Conservation (phyloP, 208 protist genomes). For the Trichomonas tenax region DNA sequence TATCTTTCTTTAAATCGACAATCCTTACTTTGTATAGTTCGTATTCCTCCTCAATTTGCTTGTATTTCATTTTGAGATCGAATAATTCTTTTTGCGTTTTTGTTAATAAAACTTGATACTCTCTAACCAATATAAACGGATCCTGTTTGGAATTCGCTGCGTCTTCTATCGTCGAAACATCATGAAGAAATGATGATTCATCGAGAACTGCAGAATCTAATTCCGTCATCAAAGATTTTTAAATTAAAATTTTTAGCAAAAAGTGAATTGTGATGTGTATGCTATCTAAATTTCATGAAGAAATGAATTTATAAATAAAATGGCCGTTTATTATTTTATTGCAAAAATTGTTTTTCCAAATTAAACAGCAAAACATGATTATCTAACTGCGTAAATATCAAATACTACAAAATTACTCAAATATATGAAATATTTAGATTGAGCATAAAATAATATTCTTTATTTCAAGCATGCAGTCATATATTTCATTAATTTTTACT, state of each 20-base stretch:
- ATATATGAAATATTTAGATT: no score
- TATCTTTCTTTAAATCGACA: not conserved
- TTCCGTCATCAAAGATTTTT: not conserved
- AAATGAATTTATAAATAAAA: no score
- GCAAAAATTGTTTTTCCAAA: no score
- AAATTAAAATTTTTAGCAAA: not conserved
- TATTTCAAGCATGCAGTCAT: no score
- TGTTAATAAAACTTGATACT: not conserved
- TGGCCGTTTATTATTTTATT: no score
- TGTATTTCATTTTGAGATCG: not conserved
- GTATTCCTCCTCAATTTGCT: not conserved
- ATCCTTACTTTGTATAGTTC: not conserved
- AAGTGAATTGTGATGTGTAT: no score
- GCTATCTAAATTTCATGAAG: no score
- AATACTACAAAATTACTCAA: no score
- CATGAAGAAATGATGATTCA: not conserved
- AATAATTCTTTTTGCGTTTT: not conserved
- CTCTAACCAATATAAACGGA: not conserved
- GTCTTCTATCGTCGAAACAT: not conserved
- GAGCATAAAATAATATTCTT: no score
- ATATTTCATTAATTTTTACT: no score
- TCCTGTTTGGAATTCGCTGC: not conserved
- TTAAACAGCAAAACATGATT: no score
- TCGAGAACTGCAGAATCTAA: not conserved
- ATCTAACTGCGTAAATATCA: no score